Base-by-base conservation (phyloP, 495 filamentous ascomycete species). In the Durotheca rogersii region DNA sequence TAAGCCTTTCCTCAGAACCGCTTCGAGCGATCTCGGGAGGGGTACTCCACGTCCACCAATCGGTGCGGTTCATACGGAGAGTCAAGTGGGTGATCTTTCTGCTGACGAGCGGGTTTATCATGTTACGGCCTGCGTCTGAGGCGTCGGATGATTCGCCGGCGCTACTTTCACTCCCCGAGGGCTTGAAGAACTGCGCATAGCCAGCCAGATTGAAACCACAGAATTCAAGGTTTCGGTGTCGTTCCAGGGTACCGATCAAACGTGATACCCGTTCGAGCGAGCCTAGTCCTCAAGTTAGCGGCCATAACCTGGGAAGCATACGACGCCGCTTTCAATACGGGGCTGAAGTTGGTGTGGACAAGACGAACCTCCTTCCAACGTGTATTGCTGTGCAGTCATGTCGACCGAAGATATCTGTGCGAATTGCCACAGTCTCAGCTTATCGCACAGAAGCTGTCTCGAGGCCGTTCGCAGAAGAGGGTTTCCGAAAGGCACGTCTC, bases 41-140 rank as follows among this genome's bases (percentile, higher is more conserved):
- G 3, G 41, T 53, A 3, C 37, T 41, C 62, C 60, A 66, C 2
- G 53, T 20, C 62, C 62, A 66, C 62, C 60, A 66, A 23, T 66
- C 62, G 15, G 56, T 63, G 7, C 56, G 62, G 6, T 40, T 43
- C 60, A 66, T 58, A n/a, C 56, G 56, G 17, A 66, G 34, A n/a
- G 47, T 53, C 12, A 66, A 34, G 32, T 51, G 35, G n/a, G 53
- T 66, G 14, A 66, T 56, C 19, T 54, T 63, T 35, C 53, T 60
- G 15, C 62, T 52, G 21, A 56, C 18, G 34, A 58, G 50, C 19
- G 39, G 52, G 37, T 55, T 66, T 3, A 25, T 20, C 7, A 1
- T 16, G 7, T 7, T 17, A 3, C 5, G 12, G 3, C 35, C 11
- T 32, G 35, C 30, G 6, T 46, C 11, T 33, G 31, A 11, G 5